Evolutionary conservation across 1,139 yeast genomes (phyloP), one percentile per base, ranked within the genome.

Genomic region (Eremothecium sinecaudum): DNA sequence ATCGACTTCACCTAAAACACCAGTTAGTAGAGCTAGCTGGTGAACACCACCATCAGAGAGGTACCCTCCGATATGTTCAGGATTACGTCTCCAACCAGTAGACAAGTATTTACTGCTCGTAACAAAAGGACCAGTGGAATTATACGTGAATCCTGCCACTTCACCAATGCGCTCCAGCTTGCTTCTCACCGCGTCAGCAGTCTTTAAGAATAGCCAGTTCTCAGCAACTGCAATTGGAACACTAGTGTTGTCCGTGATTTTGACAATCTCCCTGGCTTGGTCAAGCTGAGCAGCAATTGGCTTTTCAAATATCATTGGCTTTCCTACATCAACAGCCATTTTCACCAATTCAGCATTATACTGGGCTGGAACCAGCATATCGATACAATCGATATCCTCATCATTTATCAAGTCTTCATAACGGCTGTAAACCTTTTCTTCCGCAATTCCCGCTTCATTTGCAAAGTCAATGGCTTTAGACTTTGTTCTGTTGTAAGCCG

Each of bases 1-100:
- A 36, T 70, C 75, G 15, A 83, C 79, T 22, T 68, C 66, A 32
- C 96, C 95, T 40, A 86, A 66, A n/a, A 83, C 75, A 42, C 74
- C 84, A 7, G 94, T 83, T 48, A 86, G 69, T 29, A 83, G 63
- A 3, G 94, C 94, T 58, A 86, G 64, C 60, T 86, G 95, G 61
- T 86, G 97, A 10, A 86, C 97, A 55, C 96, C 96, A 49, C 95
- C 95, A 53, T 86, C 97, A 45, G 90, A 77, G 48, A 86, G 66
- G 59, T 68, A 84, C 0, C 96, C 96, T 38, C 96, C 96, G 44
- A 84, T 71, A 53, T 86, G 96, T 57, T 83, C 79, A 23, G 96
- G 96, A 39, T 76, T 69, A 54, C 70, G 71, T 67, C 97, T 77
- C 97, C 97, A 86, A 6, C 80, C 50, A 5, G 90, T 80, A 24